Conservation (phyloP, 257 asterid genomes). For the Solanum appendiculatum region DNA sequence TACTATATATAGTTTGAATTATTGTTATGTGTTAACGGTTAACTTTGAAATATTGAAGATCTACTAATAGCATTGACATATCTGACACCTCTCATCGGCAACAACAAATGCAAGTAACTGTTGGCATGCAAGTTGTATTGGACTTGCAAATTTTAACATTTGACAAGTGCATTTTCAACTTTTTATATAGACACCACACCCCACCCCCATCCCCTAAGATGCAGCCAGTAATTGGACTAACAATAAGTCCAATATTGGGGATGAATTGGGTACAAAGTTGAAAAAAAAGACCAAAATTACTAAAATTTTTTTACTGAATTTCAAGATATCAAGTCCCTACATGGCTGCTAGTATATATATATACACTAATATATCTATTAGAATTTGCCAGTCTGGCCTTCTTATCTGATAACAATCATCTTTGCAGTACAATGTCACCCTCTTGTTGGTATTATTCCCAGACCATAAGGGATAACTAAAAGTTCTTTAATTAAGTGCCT, state of each 20-base stretch:
- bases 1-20: background rate
- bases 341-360: background rate
- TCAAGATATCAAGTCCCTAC: background rate
- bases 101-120: too few relatives aligned
- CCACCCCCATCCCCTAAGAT: background rate
- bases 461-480: background rate
- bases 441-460: background rate
- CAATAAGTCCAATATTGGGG: background rate
- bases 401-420: slow-evolving; percentile 16
- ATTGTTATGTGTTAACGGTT: too few relatives aligned
- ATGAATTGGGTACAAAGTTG: background rate
- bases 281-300: background rate
- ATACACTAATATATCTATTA: background rate
- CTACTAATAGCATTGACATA: too few relatives aligned
- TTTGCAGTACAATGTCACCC: background rate
- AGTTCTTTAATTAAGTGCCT: background rate
- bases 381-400: slow-evolving; percentile 16
- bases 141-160: background rate
- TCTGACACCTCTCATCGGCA: rapidly evolving
- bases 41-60: too few relatives aligned
- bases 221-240: background rate
- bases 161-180: background rate
- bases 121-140: background rate
- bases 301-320: background rate
- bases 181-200: background rate